Evolutionary conservation across 1,284 basidiomycete species (phyloP).

Genomic region (Ceratobasidium sp.): DNA sequence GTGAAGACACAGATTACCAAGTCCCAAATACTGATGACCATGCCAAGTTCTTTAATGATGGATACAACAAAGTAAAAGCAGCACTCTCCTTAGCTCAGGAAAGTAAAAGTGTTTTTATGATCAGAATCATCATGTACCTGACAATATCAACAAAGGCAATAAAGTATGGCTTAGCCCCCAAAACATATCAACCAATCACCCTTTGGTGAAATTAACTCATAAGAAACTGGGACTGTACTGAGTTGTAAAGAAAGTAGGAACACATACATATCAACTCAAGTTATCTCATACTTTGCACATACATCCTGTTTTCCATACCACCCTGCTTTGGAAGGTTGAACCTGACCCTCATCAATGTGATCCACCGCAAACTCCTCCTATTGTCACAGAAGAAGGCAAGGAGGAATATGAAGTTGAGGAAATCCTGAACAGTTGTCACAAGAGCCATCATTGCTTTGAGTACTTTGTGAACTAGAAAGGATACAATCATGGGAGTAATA

Average conservation of each 20-base stretch:
- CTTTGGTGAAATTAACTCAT: slow-evolving; percentile 49
- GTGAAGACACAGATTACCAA: background rate
- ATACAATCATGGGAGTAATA: background rate
- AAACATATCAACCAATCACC: slow-evolving; percentile 47
- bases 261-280: slow-evolving; percentile 46
- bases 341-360: background rate
- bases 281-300: slow-evolving; percentile 48
- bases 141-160: too few relatives aligned
- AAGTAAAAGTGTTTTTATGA: too few relatives aligned
- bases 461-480: too few relatives aligned
- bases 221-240: slow-evolving; percentile 50
- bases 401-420: too few relatives aligned
- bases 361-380: background rate
- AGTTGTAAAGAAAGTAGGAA: slow-evolving; percentile 46
- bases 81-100: too few relatives aligned
- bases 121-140: too few relatives aligned
- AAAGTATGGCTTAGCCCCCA: too few relatives aligned
- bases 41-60: background rate
- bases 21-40: background rate
- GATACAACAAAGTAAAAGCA: too few relatives aligned
- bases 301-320: slow-evolving; percentile 52
- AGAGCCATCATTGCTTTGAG: too few relatives aligned
- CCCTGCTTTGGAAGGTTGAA: slow-evolving; percentile 42
- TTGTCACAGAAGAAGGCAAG: slow-evolving; percentile 34
- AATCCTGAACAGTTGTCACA: too few relatives aligned